Base-by-base conservation (phyloP, 768 basidiomycete genomes). In the Astraeus odoratus region DNA sequence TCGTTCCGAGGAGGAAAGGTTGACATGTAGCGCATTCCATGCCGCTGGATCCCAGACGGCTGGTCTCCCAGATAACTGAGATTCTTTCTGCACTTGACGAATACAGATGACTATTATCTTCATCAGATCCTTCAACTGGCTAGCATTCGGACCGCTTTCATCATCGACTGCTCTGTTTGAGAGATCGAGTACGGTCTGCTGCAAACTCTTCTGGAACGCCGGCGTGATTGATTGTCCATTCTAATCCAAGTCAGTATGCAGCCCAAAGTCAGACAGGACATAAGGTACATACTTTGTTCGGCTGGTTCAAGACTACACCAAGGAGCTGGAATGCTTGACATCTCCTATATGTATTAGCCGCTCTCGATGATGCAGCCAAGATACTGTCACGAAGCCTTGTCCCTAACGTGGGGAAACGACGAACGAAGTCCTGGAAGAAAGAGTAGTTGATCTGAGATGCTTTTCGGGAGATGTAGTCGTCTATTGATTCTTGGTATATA, bases 361-460 rank as follows among this genome's bases (percentile, higher is more conserved):
- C 77, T 46, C 75, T 76, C 31, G 59, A 65, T 1, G 76, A 70
- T 7, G 79, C 63, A 15, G 73, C 69, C 29, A 89, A 51, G n/a
- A 95, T 59, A 44, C 76, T 71, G 15, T 70, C 60, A 8, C 81
- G 77, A 18, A 92, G 61, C 27, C 52, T 59, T 86, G 90, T 92
- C 16, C 77, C 86, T 12, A 72, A 65, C 3, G 61, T 45, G 0
- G 87, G 80, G 62, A 77, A 76, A 30, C 86, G 80, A 16, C 74
- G 74, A 48, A 86, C 70, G 58, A 86, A 86, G 43, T 90, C 86
- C 38, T 79, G 72, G 70, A 97, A 84, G 69, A 93, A 93, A 37
- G 61, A 65, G 4, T 76, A 61, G 54, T 84, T 83, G 36, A 94
- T 72, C 23, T 76, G 70, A 3, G 90, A 93, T 35, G 80, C 77